Percentiles rank a stretch among this genome's conserved stretches.
phyloP scores from a whole-genome alignment of 768 basidiomycete genomes.

The Mycena leptocephala region DNA sequence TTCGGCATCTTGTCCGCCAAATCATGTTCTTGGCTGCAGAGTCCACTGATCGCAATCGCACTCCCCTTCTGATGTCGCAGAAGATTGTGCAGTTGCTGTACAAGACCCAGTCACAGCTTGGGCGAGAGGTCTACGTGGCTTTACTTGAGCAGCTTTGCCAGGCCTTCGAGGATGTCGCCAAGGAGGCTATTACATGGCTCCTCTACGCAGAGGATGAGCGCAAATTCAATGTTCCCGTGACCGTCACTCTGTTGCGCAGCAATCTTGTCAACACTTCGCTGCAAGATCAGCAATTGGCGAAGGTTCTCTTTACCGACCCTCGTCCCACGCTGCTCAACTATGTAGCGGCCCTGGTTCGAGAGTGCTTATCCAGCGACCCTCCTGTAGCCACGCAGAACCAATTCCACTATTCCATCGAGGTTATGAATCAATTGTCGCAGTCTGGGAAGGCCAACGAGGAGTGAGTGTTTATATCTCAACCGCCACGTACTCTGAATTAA shows the following conservation, averaged over 20 bases:
- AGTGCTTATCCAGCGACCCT: constrained; percentile 87
- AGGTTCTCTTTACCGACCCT: constrained; percentile 85
- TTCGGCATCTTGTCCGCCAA: constrained; percentile 88
- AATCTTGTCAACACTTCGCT: constrained; percentile 84
- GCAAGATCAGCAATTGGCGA: constrained; percentile 93
- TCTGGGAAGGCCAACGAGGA: constrained; percentile 88
- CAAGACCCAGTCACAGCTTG: constrained; percentile 89
- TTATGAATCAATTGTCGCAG: constrained; percentile 82
- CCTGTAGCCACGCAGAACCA: constrained; percentile 87
- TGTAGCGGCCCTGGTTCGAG: constrained; percentile 86
- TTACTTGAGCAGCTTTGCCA: constrained; percentile 92
- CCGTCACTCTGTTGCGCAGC: constrained; percentile 88
- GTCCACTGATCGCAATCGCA: constrained; percentile 85
- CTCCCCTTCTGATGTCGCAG: constrained; percentile 94
- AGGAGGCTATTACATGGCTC: constrained; percentile 97
- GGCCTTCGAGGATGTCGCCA: constrained; percentile 92
- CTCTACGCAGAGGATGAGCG: constrained; percentile 98
- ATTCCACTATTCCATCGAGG: constrained; percentile 86
- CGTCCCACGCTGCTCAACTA: constrained; percentile 86
- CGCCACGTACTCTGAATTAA: constrained; percentile 16
- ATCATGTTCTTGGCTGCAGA: constrained; percentile 88
- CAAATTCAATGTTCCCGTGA: constrained; percentile 96
- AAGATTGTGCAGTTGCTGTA: constrained; percentile 97
- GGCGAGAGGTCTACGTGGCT: constrained; percentile 93
- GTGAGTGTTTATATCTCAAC: constrained; percentile 62